These are phyloP conservation scores for Parietichytrium sp. DNA, from an alignment of 108 stramenopile species.

Conservation along the genomic window DNA sequence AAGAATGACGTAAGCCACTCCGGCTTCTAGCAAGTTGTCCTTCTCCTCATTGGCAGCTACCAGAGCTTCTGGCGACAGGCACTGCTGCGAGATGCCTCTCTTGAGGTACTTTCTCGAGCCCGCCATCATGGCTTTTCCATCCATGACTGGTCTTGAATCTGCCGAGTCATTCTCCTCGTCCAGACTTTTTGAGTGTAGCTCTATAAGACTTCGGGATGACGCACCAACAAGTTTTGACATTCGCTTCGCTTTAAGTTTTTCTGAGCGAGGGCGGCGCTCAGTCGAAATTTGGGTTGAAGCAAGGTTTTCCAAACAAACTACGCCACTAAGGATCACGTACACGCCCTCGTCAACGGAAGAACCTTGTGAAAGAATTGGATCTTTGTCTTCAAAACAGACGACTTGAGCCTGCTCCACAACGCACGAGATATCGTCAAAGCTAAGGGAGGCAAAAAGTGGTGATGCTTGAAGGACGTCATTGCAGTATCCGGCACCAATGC, in stretches of 20 bases:
- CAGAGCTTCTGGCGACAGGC: not conserved
- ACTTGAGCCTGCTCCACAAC: not conserved
- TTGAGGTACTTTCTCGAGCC: not conserved
- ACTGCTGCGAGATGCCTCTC: not conserved
- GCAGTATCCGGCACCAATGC: too few species aligned
- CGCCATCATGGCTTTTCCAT: too few species aligned
- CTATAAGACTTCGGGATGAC: too few species aligned
- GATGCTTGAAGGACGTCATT: constrained; percentile 17
- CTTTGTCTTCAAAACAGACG: not conserved
- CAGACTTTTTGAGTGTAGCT: too few species aligned
- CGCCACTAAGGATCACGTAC: constrained; percentile 5
- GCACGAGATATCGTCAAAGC: not conserved
- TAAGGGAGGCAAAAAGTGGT: not conserved
- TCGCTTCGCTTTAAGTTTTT: too few species aligned
- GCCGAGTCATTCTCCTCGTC: too few species aligned
- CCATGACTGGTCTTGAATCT: too few species aligned
- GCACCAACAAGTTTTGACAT: too few species aligned
- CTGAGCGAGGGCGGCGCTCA: too few species aligned
- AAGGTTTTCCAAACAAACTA: too few species aligned
- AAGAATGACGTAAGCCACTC: not conserved
- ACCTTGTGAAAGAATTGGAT: not conserved
- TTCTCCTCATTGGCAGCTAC: not conserved
- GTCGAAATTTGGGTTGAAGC: too few species aligned
- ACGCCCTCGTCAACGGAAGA: not conserved
- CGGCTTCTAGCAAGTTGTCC: not conserved